Evolutionary conservation across 306 rosid genomes (phyloP).

Genomic region (Chamaecrista fasciculata): DNA sequence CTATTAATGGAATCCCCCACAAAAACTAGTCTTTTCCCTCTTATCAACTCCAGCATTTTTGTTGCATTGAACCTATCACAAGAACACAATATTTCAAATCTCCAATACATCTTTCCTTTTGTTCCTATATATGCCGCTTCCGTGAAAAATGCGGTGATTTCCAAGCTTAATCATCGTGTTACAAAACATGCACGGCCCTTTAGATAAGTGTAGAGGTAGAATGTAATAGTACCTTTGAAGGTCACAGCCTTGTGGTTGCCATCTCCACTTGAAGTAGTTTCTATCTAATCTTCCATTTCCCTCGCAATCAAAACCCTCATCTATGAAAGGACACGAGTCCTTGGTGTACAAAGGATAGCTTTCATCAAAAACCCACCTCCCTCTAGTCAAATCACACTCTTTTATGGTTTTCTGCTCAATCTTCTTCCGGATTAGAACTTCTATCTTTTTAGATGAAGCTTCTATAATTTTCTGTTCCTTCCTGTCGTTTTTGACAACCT

Average conservation of each 20-base stretch:
- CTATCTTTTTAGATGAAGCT: slow-evolving; percentile 22
- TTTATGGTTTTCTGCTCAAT: slow-evolving; percentile 32
- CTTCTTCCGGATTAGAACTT: slow-evolving; percentile 28
- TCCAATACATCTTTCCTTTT: neutral
- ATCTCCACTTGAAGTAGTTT: slow-evolving; percentile 70
- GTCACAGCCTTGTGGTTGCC: slow-evolving; percentile 77
- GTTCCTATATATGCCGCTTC: neutral
- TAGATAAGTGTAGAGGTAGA: neutral
- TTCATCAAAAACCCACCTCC: slow-evolving; percentile 82
- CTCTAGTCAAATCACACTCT: slow-evolving; percentile 68
- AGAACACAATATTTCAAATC: slow-evolving; percentile 20
- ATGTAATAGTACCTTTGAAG: slow-evolving; percentile 49
- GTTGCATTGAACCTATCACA: slow-evolving; percentile 78
- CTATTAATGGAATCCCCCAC: slow-evolving; percentile 95
- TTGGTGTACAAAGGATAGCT: slow-evolving; percentile 61
- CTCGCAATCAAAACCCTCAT: slow-evolving; percentile 87
- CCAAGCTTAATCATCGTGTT: neutral
- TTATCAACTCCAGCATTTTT: slow-evolving; percentile 73
- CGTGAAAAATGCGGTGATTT: neutral
- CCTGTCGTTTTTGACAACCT: slow-evolving; percentile 11
- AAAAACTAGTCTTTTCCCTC: slow-evolving; percentile 92
- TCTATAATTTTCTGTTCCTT: slow-evolving; percentile 20
- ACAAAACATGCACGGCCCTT: slow-evolving; percentile 1
- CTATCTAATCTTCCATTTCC: slow-evolving; percentile 80
- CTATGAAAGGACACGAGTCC: slow-evolving; percentile 76